phyloP scores from a whole-genome alignment of 1,284 basidiomycete genomes.

The Apiotrichum sp. region DNA sequence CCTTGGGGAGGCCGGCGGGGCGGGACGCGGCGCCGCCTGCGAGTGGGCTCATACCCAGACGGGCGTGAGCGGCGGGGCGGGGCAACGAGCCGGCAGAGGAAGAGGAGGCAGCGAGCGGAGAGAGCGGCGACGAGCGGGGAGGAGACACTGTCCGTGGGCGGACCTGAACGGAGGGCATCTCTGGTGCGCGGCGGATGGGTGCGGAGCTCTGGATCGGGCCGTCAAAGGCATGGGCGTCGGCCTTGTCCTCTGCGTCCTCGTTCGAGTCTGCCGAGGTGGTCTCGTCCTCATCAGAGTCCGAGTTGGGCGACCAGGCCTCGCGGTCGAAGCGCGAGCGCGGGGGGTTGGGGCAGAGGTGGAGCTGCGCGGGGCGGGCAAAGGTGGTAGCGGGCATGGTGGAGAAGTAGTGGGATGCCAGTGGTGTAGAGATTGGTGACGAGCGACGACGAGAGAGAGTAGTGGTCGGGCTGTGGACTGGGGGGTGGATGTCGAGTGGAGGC shows the following conservation, averaged over 20 bases:
- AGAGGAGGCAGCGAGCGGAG: conserved; percentile 3
- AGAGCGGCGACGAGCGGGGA: conserved; percentile 10
- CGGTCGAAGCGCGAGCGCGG: neutral
- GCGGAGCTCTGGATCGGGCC: neutral
- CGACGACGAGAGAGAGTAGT: neutral
- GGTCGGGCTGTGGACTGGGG: neutral
- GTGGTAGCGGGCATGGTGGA: conserved; percentile 7
- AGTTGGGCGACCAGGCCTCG: neutral
- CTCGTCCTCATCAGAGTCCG: conserved; percentile 9
- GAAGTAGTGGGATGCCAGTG: neutral
- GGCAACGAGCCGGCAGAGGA: neutral
- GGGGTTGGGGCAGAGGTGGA: conserved; percentile 5
- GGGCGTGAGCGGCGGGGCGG: conserved; percentile 8
- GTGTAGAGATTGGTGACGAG: neutral
- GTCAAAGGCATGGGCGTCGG: conserved; percentile 4
- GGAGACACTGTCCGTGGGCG: conserved; percentile 1
- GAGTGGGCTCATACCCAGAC: conserved; percentile 14
- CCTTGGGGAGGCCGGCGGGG: conserved; percentile 25
- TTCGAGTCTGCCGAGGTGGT: conserved; percentile 1
- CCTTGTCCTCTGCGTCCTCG: neutral
- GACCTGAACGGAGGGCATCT: neutral
- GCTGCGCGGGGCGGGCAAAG: conserved; percentile 2
- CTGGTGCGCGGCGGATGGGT: neutral
- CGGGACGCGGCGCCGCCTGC: conserved; percentile 4
- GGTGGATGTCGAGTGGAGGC: conserved; percentile 2